Evolutionary conservation across 2,329 filamentous ascomycete species (phyloP), one percentile per base, ranked within the genome.

Genomic region (Ophiostoma tasmaniense): DNA sequence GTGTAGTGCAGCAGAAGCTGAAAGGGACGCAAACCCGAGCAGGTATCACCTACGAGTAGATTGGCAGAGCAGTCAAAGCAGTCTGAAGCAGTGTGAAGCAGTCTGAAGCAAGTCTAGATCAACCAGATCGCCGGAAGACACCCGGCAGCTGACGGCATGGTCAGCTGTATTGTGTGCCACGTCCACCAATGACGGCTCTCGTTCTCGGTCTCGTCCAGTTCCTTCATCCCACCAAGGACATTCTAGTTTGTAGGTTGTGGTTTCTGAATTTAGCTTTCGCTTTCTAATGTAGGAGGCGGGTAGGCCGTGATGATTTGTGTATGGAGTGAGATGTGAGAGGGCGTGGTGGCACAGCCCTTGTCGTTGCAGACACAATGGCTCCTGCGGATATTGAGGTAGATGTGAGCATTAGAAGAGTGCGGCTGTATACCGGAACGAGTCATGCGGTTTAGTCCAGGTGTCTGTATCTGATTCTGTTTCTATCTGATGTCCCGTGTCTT

Each of bases 41-140:
- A 55, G 22, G 52, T 59, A 59, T 59, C 52, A 59, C 52, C 52
- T 13, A n/a, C n/a, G n/a, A n/a, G n/a, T n/a, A 59, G 52, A 55
- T 25, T 55, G 7, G 17, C 22, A n/a, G 22, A 28, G 52, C 52
- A n/a, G n/a, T n/a, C n/a, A n/a, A n/a, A n/a, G n/a, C n/a, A n/a
- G n/a, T n/a, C n/a, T n/a, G n/a, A n/a, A n/a, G n/a, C n/a, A n/a
- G n/a, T n/a, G n/a, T n/a, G n/a, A n/a, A n/a, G n/a, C n/a, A 59
- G n/a, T 11, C 50, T 55, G 22, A 7, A 55, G 11, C 50, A 10
- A 50, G 45, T 50, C 14, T 50, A 50, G 45, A 50, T 50, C n/a
- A 50, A n/a, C n/a, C 6, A 50, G 55, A 61, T 10, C 22, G 10
- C 50, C 50, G 50, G 10, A 25, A 55, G 50, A 55, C 10, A 25